These are phyloP conservation scores for Globisporangium mamillatum DNA, from an alignment of 352 stramenopile species.

Conservation along the genomic window DNA sequence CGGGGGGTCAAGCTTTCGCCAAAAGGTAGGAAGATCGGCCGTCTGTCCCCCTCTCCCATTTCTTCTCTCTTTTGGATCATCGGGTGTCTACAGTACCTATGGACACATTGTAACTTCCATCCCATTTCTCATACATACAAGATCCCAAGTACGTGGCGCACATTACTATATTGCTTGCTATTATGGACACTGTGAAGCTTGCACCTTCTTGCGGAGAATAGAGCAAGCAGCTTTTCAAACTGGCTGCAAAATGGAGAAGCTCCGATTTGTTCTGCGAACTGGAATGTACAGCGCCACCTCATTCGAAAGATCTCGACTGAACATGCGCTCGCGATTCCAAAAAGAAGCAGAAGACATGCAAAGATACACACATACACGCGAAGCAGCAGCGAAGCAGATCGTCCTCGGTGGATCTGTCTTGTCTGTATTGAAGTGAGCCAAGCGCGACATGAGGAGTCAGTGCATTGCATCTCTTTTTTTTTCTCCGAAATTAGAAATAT, in stretches of 20 bases:
- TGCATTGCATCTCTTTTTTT: constrained; percentile 13
- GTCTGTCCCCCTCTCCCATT: not conserved
- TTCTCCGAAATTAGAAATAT: constrained; percentile 10
- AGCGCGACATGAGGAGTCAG: constrained; percentile 11
- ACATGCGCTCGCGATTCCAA: not conserved
- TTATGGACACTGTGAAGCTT: not conserved
- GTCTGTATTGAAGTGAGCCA: constrained; percentile 10
- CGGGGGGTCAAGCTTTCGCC: not conserved
- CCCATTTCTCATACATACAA: not conserved
- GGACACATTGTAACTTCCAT: constrained; percentile 1
- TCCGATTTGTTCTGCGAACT: not conserved
- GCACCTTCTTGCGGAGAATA: not conserved
- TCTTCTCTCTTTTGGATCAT: not conserved
- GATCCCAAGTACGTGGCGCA: not conserved
- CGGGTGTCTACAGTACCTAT: not conserved
- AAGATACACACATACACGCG: not conserved
- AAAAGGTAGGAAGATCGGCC: constrained; percentile 12
- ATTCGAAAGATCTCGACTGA: not conserved
- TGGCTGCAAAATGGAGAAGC: not conserved
- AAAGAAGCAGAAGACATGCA: not conserved
- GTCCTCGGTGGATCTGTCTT: not conserved
- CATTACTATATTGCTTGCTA: not conserved
- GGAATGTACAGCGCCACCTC: constrained; percentile 3
- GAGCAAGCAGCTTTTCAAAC: not conserved
- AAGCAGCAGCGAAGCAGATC: not conserved